Percentiles rank a stretch among this genome's conserved stretches.
phyloP scores from a whole-genome alignment of 1,139 yeast genomes.

The Kluyveromyces sp. region DNA sequence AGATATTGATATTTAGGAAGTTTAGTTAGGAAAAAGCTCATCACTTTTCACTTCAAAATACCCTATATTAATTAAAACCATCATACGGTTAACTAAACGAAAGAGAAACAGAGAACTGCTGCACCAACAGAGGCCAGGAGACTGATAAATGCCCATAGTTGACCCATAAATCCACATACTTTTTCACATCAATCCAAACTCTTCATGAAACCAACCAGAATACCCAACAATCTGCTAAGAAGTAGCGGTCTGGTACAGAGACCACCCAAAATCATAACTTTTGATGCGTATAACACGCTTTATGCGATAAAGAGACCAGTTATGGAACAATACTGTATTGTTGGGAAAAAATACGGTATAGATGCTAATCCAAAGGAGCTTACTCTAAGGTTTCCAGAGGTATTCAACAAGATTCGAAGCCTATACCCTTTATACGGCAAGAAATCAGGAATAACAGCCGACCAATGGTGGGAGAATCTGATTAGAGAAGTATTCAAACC shows the following conservation, averaged over 20 bases:
- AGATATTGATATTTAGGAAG: too few species aligned
- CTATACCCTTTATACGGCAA: slow-evolving; percentile 59
- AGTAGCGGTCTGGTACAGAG: slow-evolving; percentile 4
- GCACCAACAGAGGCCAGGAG: too few species aligned
- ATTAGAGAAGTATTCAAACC: slow-evolving; percentile 39
- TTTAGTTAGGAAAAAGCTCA: neutral
- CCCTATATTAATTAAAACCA: too few species aligned
- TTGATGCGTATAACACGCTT: slow-evolving; percentile 63
- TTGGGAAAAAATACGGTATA: slow-evolving; percentile 41
- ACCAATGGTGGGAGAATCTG: slow-evolving; percentile 55
- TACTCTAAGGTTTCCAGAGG: slow-evolving; percentile 24
- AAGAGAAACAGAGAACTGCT: too few species aligned
- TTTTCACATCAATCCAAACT: neutral
- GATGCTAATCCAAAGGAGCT: slow-evolving; percentile 31
- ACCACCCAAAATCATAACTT: slow-evolving; percentile 46
- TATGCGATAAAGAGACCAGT: slow-evolving; percentile 52
- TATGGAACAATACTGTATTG: slow-evolving; percentile 42
- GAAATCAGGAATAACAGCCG: slow-evolving; percentile 27
- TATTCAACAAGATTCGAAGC: slow-evolving; percentile 27
- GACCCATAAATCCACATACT: too few species aligned
- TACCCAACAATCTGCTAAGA: neutral
- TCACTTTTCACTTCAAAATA: too few species aligned
- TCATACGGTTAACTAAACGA: too few species aligned
- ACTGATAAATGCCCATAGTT: too few species aligned
- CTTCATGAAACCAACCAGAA: neutral